Evolutionary conservation across 352 stramenopile genomes (phyloP), one percentile per base, ranked within the genome.

Genomic region (Globisporangium emineosum): DNA sequence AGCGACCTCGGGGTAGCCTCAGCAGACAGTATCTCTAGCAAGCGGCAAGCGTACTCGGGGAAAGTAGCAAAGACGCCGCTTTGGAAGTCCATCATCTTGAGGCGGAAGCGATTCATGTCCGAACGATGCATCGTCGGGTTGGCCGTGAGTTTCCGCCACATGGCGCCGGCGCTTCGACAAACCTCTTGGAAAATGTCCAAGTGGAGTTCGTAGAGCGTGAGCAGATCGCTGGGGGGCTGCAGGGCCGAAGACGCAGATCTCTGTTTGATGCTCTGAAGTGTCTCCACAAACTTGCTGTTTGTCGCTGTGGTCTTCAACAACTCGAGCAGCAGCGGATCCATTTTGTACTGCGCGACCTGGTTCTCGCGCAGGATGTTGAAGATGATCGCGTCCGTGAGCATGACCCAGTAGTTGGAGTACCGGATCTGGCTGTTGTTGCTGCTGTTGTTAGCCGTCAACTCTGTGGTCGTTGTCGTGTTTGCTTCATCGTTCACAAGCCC

Each of bases 371-470:
- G 67, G 5, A 92, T 3, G 53, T 86, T 79, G 58, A 67, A 79
- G 23, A 89, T 72, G 43, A 93, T 78, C 12, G 68, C 77, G 71
- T 94, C 86, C 0, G 83, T 89, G 13, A 94, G 60, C 62, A 80
- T 72, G 5, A 88, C 32, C 86, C 86, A 94, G 50, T 83, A 93
- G 54, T 82, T 80, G 19, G 81, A 81, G 61, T 90, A 79, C 35
- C 67, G 64, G 35, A 73, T 61, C 61, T 65, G 47, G 4, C 25
- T 42, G 5, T 37, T 40, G 9, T 10, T 12, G 9, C 33, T 12
- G 8, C 12, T 17, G 33, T 15, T 12, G 12, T 10, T 40, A 17
- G 40, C n/a, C 9, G 21, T 1, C 12, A 53, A 37, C 43, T 49
- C 37, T 21, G 19, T 37, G 30, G 5, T 68, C 2, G 35, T 43